Base-by-base conservation (phyloP, 441 rosid species). In the Monsonia emarginata region DNA sequence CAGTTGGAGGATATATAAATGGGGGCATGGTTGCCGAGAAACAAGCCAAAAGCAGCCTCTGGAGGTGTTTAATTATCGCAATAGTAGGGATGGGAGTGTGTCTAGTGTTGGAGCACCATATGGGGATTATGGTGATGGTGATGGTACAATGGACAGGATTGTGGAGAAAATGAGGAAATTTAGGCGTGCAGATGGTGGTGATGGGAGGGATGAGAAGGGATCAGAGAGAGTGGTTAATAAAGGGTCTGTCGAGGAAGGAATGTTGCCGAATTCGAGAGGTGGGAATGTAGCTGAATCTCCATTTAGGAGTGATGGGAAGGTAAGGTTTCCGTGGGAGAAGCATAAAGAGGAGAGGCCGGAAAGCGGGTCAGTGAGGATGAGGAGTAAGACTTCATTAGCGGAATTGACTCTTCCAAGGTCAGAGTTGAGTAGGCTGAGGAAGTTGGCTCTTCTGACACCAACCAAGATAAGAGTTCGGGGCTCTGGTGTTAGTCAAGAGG, bases 241-340 rank as follows among this genome's bases (percentile, higher is more conserved):
- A 73, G 92, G 95, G 27, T 87, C 95, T 30, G 84, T 79, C 40
- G 97, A 87, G 77, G 89, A 86, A 70, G 88, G 84, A 16, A 69
- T 72, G 32, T 70, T 88, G 74, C 94, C 94, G 0, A 85, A 82
- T 73, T 28, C 84, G 0, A 69, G 80, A 68, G 91, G 91, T 58
- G 91, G 92, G 69, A 83, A 79, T 64, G 78, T 84, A 0, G 79
- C 65, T 77, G 85, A 79, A 64, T 73, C 85, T 0, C 85, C 85
- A 16, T 73, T 74, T 68, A 78, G 69, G 63, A 80, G 78, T 65
- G 74, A 70, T 68, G 81, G 76, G 73, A 88, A 89, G 73, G 87
- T 75, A 16, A 78, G 68, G 73, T 90, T 87, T 82, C 95, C 98
- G 0, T 90, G 97, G 98, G 98, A 93, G 72, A 90, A 83, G 78